phyloP scores from a whole-genome alignment of 371 early-diverging fungal genomes.

The Mortierella sp. region DNA sequence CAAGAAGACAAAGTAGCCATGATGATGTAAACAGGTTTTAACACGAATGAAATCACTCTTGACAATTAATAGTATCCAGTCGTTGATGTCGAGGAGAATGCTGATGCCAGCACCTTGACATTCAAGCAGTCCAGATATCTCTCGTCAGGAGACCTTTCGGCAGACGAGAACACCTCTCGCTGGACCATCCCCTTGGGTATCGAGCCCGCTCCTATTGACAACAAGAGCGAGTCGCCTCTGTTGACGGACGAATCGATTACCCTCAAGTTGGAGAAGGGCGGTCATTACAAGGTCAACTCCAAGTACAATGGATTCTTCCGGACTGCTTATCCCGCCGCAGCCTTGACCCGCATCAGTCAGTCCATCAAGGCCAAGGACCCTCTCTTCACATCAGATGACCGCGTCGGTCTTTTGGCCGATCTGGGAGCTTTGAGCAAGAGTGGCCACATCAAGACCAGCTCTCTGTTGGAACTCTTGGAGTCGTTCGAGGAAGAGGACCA shows the following conservation, averaged over 20 bases:
- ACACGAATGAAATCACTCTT: background rate
- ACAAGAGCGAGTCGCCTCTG: slow-evolving; percentile 53
- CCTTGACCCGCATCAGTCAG: slow-evolving; percentile 66
- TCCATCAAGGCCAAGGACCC: slow-evolving; percentile 66
- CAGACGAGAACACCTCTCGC: slow-evolving; percentile 72
- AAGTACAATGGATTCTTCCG: slow-evolving; percentile 75
- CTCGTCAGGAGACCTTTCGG: slow-evolving; percentile 77
- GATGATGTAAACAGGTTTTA: background rate
- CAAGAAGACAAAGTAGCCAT: background rate
- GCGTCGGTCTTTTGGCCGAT: slow-evolving; percentile 81
- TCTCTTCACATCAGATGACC: slow-evolving; percentile 71
- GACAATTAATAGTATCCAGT: slow-evolving; percentile 73
- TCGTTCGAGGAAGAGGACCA: slow-evolving; percentile 73
- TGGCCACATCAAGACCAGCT: slow-evolving; percentile 68
- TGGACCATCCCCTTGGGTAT: slow-evolving; percentile 76
- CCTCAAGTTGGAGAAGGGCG: slow-evolving; percentile 61
- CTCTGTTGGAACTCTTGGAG: slow-evolving; percentile 70
- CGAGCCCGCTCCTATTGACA: slow-evolving; percentile 51
- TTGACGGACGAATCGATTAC: slow-evolving; percentile 62
- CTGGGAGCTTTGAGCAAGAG: slow-evolving; percentile 68
- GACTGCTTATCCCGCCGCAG: slow-evolving; percentile 75
- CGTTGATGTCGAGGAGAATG: slow-evolving; percentile 69
- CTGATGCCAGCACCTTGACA: slow-evolving; percentile 62
- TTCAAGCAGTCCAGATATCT: slow-evolving; percentile 83
- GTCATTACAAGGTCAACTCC: slow-evolving; percentile 70